Percentiles rank a stretch among this genome's conserved stretches.
phyloP scores from a whole-genome alignment of 2,329 filamentous ascomycete species.

The Beauveria caledonica region DNA sequence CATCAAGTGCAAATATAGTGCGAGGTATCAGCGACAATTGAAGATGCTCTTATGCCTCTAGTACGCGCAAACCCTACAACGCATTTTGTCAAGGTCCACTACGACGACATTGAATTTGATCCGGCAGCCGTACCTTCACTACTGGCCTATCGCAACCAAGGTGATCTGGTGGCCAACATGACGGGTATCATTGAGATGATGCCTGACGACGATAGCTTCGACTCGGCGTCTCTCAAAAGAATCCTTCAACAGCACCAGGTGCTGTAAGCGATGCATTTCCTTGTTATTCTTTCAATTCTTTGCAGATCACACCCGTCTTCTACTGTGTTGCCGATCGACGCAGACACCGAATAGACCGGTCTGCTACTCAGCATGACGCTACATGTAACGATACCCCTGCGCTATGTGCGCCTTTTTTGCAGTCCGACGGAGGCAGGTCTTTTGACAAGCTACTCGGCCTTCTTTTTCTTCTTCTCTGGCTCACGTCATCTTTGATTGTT shows the following conservation, averaged over 20 bases:
- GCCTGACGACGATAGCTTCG: slow-evolving; percentile 57
- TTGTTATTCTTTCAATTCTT: neutral
- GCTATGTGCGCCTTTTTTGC: neutral
- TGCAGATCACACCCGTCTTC: neutral
- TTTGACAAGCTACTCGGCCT: neutral
- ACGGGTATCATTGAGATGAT: slow-evolving; percentile 83
- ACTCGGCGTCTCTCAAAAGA: slow-evolving; percentile 42
- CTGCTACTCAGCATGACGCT: slow-evolving; percentile 1
- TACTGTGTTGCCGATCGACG: neutral
- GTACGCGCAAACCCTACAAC: slow-evolving; percentile 62
- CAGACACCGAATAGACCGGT: neutral
- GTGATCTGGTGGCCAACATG: slow-evolving; percentile 84
- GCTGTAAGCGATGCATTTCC: slow-evolving; percentile 27
- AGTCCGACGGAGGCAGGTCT: neutral
- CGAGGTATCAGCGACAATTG: slow-evolving; percentile 68
- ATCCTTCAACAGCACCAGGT: slow-evolving; percentile 47
- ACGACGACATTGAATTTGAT: slow-evolving; percentile 90
- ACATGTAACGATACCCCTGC: slow-evolving; percentile 20
- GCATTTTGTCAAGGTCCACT: slow-evolving; percentile 86
- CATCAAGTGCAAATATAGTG: slow-evolving; percentile 47
- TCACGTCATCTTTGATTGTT: too few relatives aligned
- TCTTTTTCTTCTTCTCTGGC: neutral
- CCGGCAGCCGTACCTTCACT: slow-evolving; percentile 79
- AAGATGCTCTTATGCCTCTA: slow-evolving; percentile 67
- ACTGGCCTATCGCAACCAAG: slow-evolving; percentile 77